Conservation (phyloP, 768 basidiomycete species). For the Leccinellum rugosiceps region DNA sequence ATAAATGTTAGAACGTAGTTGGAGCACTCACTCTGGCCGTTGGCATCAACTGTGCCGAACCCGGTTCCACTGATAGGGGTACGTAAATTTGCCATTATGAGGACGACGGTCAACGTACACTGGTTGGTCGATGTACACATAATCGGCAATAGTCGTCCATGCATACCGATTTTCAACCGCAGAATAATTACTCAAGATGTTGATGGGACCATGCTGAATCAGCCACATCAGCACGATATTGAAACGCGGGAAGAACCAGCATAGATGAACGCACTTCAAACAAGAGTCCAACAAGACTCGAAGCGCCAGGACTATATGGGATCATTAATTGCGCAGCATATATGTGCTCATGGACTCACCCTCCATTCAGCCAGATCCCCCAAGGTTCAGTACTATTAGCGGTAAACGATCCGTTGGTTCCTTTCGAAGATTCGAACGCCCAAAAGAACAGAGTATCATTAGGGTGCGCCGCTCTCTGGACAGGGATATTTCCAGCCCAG, state of each 20-base stretch:
- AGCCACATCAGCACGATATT: background rate
- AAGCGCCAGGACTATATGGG: conserved; percentile 54
- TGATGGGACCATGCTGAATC: conserved; percentile 63
- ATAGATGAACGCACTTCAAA: conserved; percentile 46
- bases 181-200: conserved; percentile 48
- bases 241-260: too few species aligned
- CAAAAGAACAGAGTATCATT: conserved; percentile 67
- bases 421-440: conserved; percentile 51
- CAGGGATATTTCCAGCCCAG: conserved; percentile 65
- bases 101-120: conserved; percentile 33
- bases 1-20: background rate
- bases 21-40: conserved; percentile 49
- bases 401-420: conserved; percentile 47
- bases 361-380: conserved; percentile 73
- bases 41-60: conserved; percentile 56
- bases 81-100: background rate
- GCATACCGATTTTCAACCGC: conserved; percentile 48
- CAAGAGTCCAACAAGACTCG: conserved; percentile 59
- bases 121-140: conserved; percentile 73
- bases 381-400: conserved; percentile 47
- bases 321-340: background rate
- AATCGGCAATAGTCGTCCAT: conserved; percentile 52
- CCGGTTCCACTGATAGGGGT: conserved; percentile 50
- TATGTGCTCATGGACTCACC: conserved; percentile 35
- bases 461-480: conserved; percentile 55